Percentiles rank a stretch among this genome's conserved stretches.
Conservation (phyloP, 225 moss, liverwort and hornwort genomes). For the Marchantia paleacea region DNA sequence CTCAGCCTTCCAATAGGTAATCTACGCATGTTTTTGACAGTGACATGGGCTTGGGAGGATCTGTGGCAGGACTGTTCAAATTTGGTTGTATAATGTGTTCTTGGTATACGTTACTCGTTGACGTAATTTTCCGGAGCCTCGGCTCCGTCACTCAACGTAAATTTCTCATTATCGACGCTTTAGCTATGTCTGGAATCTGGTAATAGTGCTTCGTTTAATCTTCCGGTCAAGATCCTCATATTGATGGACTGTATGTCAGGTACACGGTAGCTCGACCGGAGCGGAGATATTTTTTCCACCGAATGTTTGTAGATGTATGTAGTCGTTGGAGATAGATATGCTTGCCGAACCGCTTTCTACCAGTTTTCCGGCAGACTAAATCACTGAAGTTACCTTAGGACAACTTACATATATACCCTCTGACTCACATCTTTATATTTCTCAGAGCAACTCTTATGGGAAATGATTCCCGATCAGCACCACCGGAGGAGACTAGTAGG, state of each 20-base stretch:
- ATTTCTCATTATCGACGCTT: not conserved
- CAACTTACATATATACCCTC: too few relatives aligned
- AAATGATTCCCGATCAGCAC: conserved; percentile 37
- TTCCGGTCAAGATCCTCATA: too few relatives aligned
- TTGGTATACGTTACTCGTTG: too few relatives aligned
- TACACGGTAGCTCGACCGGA: too few relatives aligned
- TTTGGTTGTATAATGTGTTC: too few relatives aligned
- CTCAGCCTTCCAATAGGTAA: conserved; percentile 63
- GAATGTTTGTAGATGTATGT: not conserved
- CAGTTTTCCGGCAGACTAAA: not conserved
- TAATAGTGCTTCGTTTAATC: not conserved
- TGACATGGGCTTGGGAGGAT: not conserved
- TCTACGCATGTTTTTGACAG: not conserved
- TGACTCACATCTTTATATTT: not conserved
- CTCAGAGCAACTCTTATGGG: conserved; percentile 60
- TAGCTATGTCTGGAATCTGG: not conserved
- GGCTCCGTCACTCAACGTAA: not conserved
- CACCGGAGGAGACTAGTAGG: conserved; percentile 69
- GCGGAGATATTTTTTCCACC: not conserved
- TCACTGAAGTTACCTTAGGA: too few relatives aligned
- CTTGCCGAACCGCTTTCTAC: not conserved
- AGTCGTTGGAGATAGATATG: not conserved
- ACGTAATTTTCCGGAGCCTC: too few relatives aligned
- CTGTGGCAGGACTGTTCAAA: not conserved
- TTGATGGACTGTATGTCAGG: too few relatives aligned